Conservation (phyloP, 2,329 filamentous ascomycete species). For the Chrysosporium keratinophilum region DNA sequence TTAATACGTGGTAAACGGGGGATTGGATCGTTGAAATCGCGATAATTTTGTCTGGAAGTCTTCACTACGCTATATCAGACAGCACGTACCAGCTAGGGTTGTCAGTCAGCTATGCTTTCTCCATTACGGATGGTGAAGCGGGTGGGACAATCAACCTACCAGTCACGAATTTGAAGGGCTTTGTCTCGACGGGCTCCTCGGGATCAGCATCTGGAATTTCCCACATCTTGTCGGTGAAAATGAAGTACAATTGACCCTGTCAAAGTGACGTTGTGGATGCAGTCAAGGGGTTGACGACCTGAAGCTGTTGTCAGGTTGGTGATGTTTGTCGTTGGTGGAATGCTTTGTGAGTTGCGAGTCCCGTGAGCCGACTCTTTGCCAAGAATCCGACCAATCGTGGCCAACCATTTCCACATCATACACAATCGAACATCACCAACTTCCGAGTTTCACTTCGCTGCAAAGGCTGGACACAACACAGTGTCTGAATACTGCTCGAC, state of each 20-base stretch:
- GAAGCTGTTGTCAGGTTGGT: conserved; percentile 8
- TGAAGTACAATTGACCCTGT: conserved; percentile 26
- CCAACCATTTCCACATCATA: conserved; percentile 12
- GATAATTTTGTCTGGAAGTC: background rate
- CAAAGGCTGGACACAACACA: background rate
- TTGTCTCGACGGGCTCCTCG: conserved; percentile 77
- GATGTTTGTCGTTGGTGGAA: conserved; percentile 11
- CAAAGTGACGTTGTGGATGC: conserved; percentile 22
- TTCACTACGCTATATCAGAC: background rate
- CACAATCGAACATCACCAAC: conserved; percentile 9
- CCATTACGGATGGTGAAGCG: background rate
- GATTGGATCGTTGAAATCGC: conserved; percentile 19
- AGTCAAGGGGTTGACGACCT: conserved; percentile 27
- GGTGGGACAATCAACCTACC: conserved; percentile 51
- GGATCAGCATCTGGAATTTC: conserved; percentile 45
- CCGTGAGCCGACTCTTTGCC: conserved; percentile 15
- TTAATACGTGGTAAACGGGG: background rate
- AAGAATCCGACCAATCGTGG: conserved; percentile 10
- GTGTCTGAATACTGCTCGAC: background rate
- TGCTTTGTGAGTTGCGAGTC: conserved; percentile 13
- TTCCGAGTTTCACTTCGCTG: conserved; percentile 1
- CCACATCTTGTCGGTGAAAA: conserved; percentile 62
- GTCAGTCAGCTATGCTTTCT: conserved; percentile 33
- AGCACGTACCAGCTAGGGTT: conserved; percentile 40
- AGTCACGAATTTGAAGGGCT: conserved; percentile 99